Percentiles rank a stretch among this genome's conserved stretches.
These are phyloP conservation scores for Periconia sp. DNA, from an alignment of 2,329 filamentous ascomycete genomes.

Conservation along the genomic window DNA sequence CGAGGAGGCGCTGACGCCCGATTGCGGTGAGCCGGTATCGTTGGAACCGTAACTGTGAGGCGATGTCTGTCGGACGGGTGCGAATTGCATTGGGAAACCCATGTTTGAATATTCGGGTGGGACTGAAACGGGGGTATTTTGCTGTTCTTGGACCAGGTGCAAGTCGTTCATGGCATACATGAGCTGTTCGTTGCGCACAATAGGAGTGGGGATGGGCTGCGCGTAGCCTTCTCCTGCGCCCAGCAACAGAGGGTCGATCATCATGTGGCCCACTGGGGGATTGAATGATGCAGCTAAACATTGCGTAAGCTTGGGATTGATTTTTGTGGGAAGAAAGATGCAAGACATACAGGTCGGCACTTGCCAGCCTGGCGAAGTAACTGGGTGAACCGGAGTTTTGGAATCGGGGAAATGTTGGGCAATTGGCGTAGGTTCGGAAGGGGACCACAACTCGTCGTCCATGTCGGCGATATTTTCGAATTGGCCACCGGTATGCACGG, in stretches of 20 bases:
- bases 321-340: background rate
- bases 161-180: slow-evolving; percentile 43
- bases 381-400: slow-evolving; percentile 26
- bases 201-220: slow-evolving; percentile 35
- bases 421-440: slow-evolving; percentile 36
- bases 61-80: slow-evolving; percentile 33
- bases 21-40: slow-evolving; percentile 40
- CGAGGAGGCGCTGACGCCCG: slow-evolving; percentile 35
- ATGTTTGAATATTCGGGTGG: slow-evolving; percentile 33
- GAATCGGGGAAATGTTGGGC: slow-evolving; percentile 33
- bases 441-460: slow-evolving; percentile 42
- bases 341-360: slow-evolving; percentile 28
- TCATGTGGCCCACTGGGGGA: slow-evolving; percentile 37
- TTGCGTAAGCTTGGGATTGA: background rate
- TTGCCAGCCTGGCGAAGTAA: slow-evolving; percentile 33
- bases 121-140: slow-evolving; percentile 29
- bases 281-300: slow-evolving; percentile 27
- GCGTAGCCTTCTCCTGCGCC: slow-evolving; percentile 27
- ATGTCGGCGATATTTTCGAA: slow-evolving; percentile 38
- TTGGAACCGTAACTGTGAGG: slow-evolving; percentile 39
- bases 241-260: slow-evolving; percentile 40
- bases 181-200: slow-evolving; percentile 36
- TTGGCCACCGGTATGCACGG: slow-evolving; percentile 22
- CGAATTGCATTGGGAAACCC: slow-evolving; percentile 36
- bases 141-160: slow-evolving; percentile 31